phyloP scores from a whole-genome alignment of 176 grass and related monocot genomes.

The Rhynchospora pubera region DNA sequence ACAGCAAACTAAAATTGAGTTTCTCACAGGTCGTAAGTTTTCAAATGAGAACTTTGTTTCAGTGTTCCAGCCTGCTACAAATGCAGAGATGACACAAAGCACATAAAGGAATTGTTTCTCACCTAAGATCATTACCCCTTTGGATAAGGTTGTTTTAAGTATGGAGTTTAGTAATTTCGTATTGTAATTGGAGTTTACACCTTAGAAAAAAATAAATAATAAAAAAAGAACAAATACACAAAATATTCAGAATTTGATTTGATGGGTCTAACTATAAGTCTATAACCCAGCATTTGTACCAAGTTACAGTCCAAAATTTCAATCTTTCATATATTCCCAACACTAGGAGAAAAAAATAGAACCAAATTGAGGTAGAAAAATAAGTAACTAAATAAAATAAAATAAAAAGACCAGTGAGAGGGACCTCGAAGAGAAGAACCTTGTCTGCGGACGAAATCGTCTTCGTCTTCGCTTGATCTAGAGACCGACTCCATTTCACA shows the following conservation, averaged over 20 bases:
- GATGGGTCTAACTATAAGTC: background rate
- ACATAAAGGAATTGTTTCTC: too few relatives aligned
- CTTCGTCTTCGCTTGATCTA: slow-evolving; percentile 25
- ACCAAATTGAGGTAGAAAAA: slow-evolving; percentile 4
- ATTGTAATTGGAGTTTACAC: background rate
- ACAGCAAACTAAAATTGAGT: background rate
- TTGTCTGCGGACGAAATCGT: slow-evolving; percentile 18
- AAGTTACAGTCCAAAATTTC: background rate
- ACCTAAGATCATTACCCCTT: background rate
- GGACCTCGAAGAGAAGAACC: slow-evolving; percentile 20
- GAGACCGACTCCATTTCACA: slow-evolving; percentile 22
- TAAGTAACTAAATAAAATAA: background rate
- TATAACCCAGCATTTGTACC: background rate
- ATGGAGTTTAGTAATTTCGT: background rate
- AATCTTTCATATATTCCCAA: background rate
- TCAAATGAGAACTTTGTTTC: background rate
- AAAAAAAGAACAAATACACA: background rate
- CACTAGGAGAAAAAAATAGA: background rate
- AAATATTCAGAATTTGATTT: background rate
- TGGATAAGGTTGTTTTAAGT: background rate
- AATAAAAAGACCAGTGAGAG: background rate
- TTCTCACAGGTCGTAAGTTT: background rate
- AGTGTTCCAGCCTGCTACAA: background rate
- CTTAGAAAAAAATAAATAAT: background rate
- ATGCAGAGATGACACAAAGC: background rate